Base-by-base conservation (phyloP, 176 grass and related monocot species). In the Puya raimondii region DNA sequence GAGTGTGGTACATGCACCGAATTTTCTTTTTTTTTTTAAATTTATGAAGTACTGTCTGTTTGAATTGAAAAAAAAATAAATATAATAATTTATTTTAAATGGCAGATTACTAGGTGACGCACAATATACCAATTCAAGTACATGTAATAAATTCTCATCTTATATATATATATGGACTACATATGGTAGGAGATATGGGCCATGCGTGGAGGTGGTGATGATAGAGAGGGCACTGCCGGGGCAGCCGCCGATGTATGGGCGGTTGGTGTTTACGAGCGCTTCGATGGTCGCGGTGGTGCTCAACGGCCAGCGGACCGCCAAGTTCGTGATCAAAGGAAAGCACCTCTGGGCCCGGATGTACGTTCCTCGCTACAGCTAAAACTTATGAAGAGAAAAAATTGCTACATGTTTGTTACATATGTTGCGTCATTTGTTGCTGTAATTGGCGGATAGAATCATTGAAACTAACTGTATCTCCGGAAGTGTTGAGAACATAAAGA, bases 331-430 rank as follows among this genome's bases (percentile, higher is more conserved):
- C 65, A 88, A 88, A 23, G 85, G 82, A 42, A 88, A 49, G 73
- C 89, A 91, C 73, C 79, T 91, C 18, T 91, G 89, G 89, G 85
- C 85, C 48, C 88, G 89, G 79, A 71, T 88, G 12, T 91, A 85
- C 53, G 51, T 89, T 20, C 82, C 86, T 53, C 67, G 50, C 74
- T 67, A 71, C 49, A 78, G 63, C 8, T 21, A 67, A 33, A 16
- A n/a, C 47, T 48, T n/a, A 10, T 0, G 2, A 29, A n/a, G 7
- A 7, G 33, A 42, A 42, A 7, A 42, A 42, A 42, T 42, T 0
- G 33, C 33, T 42, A 42, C 33, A 42, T 42, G 33, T 42, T 42
- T 42, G 6, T 42, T 42, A 42, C 33, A 42, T 15, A 59, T 16
- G 54, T 17, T 59, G 3, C 22, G 17, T 61, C 17, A 18, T 61